These are phyloP conservation scores for Suillus subaureus DNA, from an alignment of 768 basidiomycete genomes.

Conservation along the genomic window DNA sequence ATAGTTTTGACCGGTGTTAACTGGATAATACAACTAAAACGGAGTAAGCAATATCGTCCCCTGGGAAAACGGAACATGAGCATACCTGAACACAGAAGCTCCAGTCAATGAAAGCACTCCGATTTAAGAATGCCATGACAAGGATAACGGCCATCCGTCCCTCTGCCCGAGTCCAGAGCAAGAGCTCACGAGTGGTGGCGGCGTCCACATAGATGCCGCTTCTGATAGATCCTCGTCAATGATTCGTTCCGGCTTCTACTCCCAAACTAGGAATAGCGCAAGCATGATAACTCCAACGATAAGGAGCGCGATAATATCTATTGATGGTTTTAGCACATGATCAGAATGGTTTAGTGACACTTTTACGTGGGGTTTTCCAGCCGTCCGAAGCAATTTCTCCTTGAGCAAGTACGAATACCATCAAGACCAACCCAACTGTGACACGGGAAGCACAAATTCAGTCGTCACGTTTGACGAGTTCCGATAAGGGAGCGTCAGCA, in stretches of 20 bases:
- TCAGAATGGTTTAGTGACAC: conserved; percentile 10
- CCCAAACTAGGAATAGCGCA: conserved; percentile 63
- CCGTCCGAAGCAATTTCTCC: conserved; percentile 57
- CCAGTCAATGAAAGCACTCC: conserved; percentile 60
- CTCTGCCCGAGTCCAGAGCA: conserved; percentile 60
- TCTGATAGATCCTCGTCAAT: conserved; percentile 14
- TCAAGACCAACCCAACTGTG: conserved; percentile 65
- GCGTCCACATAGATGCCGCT: conserved; percentile 34
- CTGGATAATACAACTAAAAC: conserved; percentile 67
- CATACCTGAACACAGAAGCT: conserved; percentile 51
- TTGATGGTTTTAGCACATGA: conserved; percentile 20
- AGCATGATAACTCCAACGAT: conserved; percentile 61
- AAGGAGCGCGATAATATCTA: conserved; percentile 74
- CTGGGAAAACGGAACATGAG: conserved; percentile 25
- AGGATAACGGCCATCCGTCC: conserved; percentile 72
- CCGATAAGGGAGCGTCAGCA: conserved; percentile 44
- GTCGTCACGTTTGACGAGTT: conserved; percentile 57
- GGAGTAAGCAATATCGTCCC: neutral
- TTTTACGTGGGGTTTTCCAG: conserved; percentile 62
- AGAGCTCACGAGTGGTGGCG: conserved; percentile 69
- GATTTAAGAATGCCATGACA: conserved; percentile 61
- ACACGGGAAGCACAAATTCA: conserved; percentile 76
- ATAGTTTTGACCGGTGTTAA: conserved; percentile 67
- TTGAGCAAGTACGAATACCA: conserved; percentile 74
- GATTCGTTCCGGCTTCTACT: conserved; percentile 54